Conservation (phyloP, 805 yeast genomes). For the Starmerella davenportii region DNA sequence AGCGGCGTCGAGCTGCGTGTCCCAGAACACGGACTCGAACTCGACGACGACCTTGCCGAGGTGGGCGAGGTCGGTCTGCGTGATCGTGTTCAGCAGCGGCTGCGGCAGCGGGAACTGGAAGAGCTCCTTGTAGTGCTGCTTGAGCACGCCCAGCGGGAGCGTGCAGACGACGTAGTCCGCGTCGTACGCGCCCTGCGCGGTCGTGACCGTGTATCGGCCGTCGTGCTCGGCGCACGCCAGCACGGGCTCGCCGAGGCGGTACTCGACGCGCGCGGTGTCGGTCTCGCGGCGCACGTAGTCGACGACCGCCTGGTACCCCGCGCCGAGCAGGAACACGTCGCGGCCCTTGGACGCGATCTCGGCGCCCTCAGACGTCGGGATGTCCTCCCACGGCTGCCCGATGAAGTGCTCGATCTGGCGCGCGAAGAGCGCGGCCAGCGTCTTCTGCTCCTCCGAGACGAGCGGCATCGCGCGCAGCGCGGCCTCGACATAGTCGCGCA, state of each 20-base stretch:
- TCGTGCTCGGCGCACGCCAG: slow-evolving; percentile 22
- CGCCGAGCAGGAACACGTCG: slow-evolving; percentile 41
- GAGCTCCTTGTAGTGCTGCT: slow-evolving; percentile 9
- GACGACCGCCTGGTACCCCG: slow-evolving; percentile 25
- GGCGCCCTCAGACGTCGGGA: slow-evolving; percentile 47
- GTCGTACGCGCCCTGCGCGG: slow-evolving; percentile 20
- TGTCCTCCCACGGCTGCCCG: slow-evolving; percentile 48
- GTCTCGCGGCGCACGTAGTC: slow-evolving; percentile 28
- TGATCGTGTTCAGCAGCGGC: slow-evolving; percentile 25
- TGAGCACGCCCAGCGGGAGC: slow-evolving; percentile 57
- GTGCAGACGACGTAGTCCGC: slow-evolving; percentile 52
- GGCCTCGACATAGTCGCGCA: slow-evolving; percentile 31
- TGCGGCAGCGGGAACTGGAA: slow-evolving; percentile 25
- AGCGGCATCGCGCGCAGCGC: slow-evolving; percentile 26
- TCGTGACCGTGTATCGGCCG: slow-evolving; percentile 19
- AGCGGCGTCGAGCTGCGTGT: slow-evolving; percentile 24
- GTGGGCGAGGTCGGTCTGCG: slow-evolving; percentile 40
- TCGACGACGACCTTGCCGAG: slow-evolving; percentile 60
- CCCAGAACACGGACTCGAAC: slow-evolving; percentile 48
- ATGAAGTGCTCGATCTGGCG: slow-evolving; percentile 62
- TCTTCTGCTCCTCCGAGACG: slow-evolving; percentile 26
- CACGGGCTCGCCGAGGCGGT: slow-evolving; percentile 31
- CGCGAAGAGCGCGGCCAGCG: slow-evolving; percentile 36
- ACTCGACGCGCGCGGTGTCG: slow-evolving; percentile 21
- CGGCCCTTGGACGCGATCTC: slow-evolving; percentile 43